These are phyloP conservation scores for Mortierella alpina DNA, from an alignment of 192 early-diverging fungal species.

Conservation along the genomic window DNA sequence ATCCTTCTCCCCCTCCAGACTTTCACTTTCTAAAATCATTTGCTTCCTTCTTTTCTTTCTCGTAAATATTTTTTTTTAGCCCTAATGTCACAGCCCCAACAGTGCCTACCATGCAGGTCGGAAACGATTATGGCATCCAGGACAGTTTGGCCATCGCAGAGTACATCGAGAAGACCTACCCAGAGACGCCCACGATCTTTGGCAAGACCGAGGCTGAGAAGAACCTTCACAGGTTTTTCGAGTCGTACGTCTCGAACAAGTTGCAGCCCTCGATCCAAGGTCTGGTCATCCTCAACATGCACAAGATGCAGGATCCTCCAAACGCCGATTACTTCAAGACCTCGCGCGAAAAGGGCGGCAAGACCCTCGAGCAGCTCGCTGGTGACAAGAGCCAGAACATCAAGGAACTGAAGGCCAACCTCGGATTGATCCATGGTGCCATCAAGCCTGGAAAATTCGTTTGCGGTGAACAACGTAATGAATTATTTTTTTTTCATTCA, in stretches of 20 bases:
- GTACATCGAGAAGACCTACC: constrained; percentile 64
- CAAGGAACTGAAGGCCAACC: constrained; percentile 17
- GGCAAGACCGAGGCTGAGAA: constrained; percentile 19
- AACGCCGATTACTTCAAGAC: constrained; percentile 34
- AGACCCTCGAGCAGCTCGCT: constrained; percentile 22
- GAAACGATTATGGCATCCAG: constrained; percentile 34
- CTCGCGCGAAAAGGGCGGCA: constrained; percentile 41
- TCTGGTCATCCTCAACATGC: constrained; percentile 26
- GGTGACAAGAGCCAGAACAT: constrained; percentile 24
- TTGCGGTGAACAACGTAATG: constrained; percentile 50
- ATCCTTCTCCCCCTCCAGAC: not conserved
- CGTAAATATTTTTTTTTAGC: not conserved
- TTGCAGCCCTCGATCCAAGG: constrained; percentile 32
- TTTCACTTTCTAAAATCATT: not conserved
- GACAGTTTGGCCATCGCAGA: constrained; percentile 66
- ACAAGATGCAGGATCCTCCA: constrained; percentile 4
- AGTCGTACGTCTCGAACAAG: constrained; percentile 33
- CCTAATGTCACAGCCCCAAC: constrained; percentile 39
- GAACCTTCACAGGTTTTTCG: constrained; percentile 50
- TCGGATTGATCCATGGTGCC: constrained; percentile 19
- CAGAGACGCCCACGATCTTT: constrained; percentile 56
- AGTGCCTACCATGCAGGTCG: constrained; percentile 38
- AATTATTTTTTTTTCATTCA: not conserved
- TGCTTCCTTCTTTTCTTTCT: not conserved
- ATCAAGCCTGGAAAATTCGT: constrained; percentile 29